Conservation (phyloP, 1,284 basidiomycete genomes). For the Pseudozyma pruni region DNA sequence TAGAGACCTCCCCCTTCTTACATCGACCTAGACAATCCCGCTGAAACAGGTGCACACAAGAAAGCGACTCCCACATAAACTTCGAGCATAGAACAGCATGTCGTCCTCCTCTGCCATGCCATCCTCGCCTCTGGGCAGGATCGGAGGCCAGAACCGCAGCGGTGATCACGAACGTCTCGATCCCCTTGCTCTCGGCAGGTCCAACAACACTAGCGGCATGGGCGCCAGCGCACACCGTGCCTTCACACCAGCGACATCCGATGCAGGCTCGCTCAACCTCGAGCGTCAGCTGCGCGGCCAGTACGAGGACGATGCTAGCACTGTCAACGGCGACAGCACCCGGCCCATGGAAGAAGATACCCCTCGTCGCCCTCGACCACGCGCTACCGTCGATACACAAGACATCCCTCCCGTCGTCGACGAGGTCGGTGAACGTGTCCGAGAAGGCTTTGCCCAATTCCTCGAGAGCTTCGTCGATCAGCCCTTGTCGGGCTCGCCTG, state of each 20-base stretch:
- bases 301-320: constrained; percentile 40
- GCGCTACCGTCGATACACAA: constrained; percentile 55
- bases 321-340: constrained; percentile 29
- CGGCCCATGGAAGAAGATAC: constrained; percentile 48
- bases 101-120: constrained; percentile 54
- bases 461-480: constrained; percentile 88
- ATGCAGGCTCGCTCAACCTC: constrained; percentile 41
- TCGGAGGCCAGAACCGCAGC: constrained; percentile 31
- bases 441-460: constrained; percentile 88
- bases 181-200: constrained; percentile 39
- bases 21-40: too few relatives aligned
- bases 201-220: constrained; percentile 30
- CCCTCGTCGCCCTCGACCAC: constrained; percentile 39
- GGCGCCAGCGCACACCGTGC: constrained; percentile 30
- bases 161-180: constrained; percentile 35
- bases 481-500: constrained; percentile 70
- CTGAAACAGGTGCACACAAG: too few relatives aligned
- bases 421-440: constrained; percentile 89
- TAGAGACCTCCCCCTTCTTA: too few relatives aligned
- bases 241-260: constrained; percentile 42
- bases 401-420: constrained; percentile 87
- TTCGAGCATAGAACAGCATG: constrained; percentile 26
- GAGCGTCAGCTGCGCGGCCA: constrained; percentile 38
- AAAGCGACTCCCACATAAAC: too few relatives aligned
- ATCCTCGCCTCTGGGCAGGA: constrained; percentile 49